A percentile compares a stretch with the other conserved stretches of the same genome.
Conservation (phyloP, 2,329 filamentous ascomycete species). For the Fusarium robinianum region DNA sequence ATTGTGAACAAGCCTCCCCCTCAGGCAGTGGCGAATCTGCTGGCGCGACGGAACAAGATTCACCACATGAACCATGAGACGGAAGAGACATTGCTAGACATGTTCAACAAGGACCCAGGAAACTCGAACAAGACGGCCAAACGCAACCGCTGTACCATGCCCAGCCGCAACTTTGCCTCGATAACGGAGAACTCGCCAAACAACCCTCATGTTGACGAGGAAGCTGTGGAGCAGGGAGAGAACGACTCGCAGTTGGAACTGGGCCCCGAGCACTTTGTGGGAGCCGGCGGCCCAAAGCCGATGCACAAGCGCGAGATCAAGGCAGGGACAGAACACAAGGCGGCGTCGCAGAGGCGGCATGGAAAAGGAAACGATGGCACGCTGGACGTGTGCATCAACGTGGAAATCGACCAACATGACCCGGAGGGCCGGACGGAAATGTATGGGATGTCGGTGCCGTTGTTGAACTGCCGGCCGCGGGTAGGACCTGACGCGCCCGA, state of each 20-base stretch:
- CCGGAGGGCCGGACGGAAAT: conserved; percentile 76
- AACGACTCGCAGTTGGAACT: conserved; percentile 23
- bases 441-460: conserved; percentile 86
- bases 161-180: conserved; percentile 90
- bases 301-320: conserved; percentile 77
- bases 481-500: conserved; percentile 34
- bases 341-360: conserved; percentile 62
- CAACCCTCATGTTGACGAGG: conserved; percentile 39
- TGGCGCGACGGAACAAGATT: conserved; percentile 87
- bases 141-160: conserved; percentile 85
- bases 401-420: conserved; percentile 86
- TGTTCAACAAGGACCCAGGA: conserved; percentile 90
- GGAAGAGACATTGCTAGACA: conserved; percentile 89
- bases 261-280: conserved; percentile 41
- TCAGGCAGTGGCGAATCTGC: conserved; percentile 82
- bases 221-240: conserved; percentile 32
- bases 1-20: conserved; percentile 96
- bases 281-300: conserved; percentile 69
- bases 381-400: conserved; percentile 81
- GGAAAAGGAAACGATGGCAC: conserved; percentile 61
- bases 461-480: conserved; percentile 52
- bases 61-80: conserved; percentile 73
- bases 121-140: conserved; percentile 70
- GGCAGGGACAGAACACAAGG: conserved; percentile 78
- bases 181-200: conserved; percentile 84